phyloP scores from a whole-genome alignment of 768 basidiomycete species.

The Tylopilus vinaceipallidus region DNA sequence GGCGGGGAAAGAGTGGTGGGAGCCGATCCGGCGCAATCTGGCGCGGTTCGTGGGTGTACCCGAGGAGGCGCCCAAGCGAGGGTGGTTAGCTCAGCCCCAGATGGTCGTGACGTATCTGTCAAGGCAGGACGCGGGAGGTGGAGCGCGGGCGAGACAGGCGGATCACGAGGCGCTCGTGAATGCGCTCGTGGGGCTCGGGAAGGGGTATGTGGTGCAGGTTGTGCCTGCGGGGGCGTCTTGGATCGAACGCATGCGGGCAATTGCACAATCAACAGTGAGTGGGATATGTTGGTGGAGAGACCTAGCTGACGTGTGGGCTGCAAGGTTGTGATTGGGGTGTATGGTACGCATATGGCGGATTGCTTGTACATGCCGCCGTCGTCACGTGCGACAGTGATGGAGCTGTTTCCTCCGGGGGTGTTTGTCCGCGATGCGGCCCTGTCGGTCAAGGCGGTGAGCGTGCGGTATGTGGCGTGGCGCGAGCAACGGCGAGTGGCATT shows the following conservation, averaged over 20 bases:
- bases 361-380: slow-evolving; percentile 67
- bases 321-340: slow-evolving; percentile 64
- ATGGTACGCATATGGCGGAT: slow-evolving; percentile 64
- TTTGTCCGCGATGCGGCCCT: slow-evolving; percentile 64
- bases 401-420: slow-evolving; percentile 68
- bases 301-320: slow-evolving; percentile 1
- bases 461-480: slow-evolving; percentile 62
- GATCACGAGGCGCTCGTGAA: slow-evolving; percentile 62
- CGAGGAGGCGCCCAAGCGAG: slow-evolving; percentile 18
- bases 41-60: slow-evolving; percentile 41
- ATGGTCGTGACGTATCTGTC: slow-evolving; percentile 67
- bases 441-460: slow-evolving; percentile 49
- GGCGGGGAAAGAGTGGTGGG: slow-evolving; percentile 65
- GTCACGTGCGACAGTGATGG: slow-evolving; percentile 62
- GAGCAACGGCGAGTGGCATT: slow-evolving; percentile 32
- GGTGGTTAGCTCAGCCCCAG: slow-evolving; percentile 27
- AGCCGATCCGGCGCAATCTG: slow-evolving; percentile 47
- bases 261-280: slow-evolving; percentile 64
- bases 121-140: slow-evolving; percentile 50
- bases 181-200: slow-evolving; percentile 52
- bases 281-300: not conserved
- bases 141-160: slow-evolving; percentile 48
- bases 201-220: slow-evolving; percentile 55
- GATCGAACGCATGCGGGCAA: slow-evolving; percentile 60
- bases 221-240: slow-evolving; percentile 54